A percentile compares a stretch with the other conserved stretches of the same genome.
Conservation (phyloP, 495 filamentous ascomycete genomes). For the Penicillium crystallinum region DNA sequence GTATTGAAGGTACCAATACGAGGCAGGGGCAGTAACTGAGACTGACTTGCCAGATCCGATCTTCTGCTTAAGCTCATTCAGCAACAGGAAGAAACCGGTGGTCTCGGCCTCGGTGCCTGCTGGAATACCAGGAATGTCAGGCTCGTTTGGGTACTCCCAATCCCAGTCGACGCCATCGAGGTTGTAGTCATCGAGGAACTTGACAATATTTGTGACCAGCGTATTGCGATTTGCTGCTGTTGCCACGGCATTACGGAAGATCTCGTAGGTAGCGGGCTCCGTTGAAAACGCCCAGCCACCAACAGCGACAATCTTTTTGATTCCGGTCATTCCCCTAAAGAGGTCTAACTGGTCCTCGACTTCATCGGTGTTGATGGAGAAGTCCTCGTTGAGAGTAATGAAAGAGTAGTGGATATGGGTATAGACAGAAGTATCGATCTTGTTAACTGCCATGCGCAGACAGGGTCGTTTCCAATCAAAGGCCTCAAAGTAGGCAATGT, state of each 20-base stretch:
- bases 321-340: slow-evolving; percentile 15
- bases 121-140: not conserved
- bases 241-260: slow-evolving; percentile 34
- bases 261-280: slow-evolving; percentile 19
- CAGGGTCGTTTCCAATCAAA: slow-evolving; percentile 12
- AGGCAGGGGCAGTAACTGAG: slow-evolving; percentile 22
- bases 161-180: slow-evolving; percentile 36
- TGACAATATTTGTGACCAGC: slow-evolving; percentile 29
- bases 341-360: slow-evolving; percentile 7
- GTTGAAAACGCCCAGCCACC: slow-evolving; percentile 46
- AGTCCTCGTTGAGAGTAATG: slow-evolving; percentile 27
- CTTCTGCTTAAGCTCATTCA: not conserved
- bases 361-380: not conserved
- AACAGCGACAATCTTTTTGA: slow-evolving; percentile 40
- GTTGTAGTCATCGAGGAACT: slow-evolving; percentile 26
- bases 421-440: slow-evolving; percentile 11
- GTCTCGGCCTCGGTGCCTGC: not conserved
- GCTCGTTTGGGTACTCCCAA: slow-evolving; percentile 31
- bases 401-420: slow-evolving; percentile 46
- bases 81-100: not conserved
- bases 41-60: slow-evolving; percentile 1
- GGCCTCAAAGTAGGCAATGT: not conserved
- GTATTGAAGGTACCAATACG: slow-evolving; percentile 30
- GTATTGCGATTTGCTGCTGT: slow-evolving; percentile 26
- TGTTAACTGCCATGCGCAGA: slow-evolving; percentile 9